A percentile compares a stretch with the other conserved stretches of the same genome.
Conservation (phyloP, 2,329 filamentous ascomycete genomes). For the Talaromyces funiculosus region DNA sequence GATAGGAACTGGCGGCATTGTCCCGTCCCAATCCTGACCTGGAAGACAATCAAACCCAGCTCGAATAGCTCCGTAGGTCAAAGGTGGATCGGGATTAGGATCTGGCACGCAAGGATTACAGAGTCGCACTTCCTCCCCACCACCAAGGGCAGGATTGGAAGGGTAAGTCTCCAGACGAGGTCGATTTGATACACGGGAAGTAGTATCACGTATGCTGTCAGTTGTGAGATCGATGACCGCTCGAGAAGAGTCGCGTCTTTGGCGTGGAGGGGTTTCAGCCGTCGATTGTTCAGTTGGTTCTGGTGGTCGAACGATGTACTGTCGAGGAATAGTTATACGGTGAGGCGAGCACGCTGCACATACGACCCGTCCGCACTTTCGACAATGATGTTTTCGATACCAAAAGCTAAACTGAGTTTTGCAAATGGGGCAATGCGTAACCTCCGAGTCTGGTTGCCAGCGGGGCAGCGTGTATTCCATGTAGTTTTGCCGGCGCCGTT, state of each 20-base stretch:
- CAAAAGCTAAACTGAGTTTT: slow-evolving; percentile 72
- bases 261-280: neutral
- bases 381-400: slow-evolving; percentile 87
- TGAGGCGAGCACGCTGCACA: slow-evolving; percentile 88
- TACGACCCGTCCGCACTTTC: slow-evolving; percentile 92
- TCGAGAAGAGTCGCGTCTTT: slow-evolving; percentile 30
- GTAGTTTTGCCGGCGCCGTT: slow-evolving; percentile 15
- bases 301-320: slow-evolving; percentile 82
- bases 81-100: slow-evolving; percentile 56
- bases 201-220: neutral
- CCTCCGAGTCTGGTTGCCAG: slow-evolving; percentile 87
- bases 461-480: slow-evolving; percentile 57
- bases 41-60: slow-evolving; percentile 16
- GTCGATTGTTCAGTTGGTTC: slow-evolving; percentile 30
- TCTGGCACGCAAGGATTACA: slow-evolving; percentile 70
- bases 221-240: slow-evolving; percentile 39
- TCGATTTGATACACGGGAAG: neutral
- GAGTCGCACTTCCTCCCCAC: slow-evolving; percentile 62
- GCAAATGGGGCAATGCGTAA: slow-evolving; percentile 80
- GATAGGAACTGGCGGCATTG: slow-evolving; percentile 12
- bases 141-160: slow-evolving; percentile 51
- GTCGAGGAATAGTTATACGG: slow-evolving; percentile 86
- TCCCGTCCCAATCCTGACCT: slow-evolving; percentile 13
- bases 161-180: neutral
- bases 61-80: slow-evolving; percentile 26